A percentile compares a stretch with the other conserved stretches of the same genome.
Evolutionary conservation across 2,329 filamentous ascomycete genomes (phyloP).

Genomic region (Microdochium trichocladiopsis): DNA sequence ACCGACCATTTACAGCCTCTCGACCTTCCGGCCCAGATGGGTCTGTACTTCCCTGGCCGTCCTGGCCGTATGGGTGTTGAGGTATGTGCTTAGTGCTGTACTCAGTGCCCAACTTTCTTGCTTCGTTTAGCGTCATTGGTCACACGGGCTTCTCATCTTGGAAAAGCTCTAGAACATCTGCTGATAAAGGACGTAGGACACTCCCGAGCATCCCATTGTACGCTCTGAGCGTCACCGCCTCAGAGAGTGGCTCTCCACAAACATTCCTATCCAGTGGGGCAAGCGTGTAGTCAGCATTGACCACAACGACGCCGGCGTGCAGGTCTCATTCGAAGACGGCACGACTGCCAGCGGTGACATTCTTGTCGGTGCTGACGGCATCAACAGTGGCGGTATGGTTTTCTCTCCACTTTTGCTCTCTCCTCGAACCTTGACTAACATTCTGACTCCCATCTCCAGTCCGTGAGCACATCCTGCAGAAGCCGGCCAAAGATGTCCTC

Average conservation of each 20-base stretch:
- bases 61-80: neutral
- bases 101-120: too few relatives aligned
- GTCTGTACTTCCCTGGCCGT: constrained; percentile 3
- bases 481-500: constrained; percentile 10
- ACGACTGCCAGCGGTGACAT: constrained; percentile 14
- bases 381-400: constrained; percentile 15
- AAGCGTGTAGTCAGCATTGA: constrained; percentile 11
- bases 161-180: too few relatives aligned
- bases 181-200: neutral
- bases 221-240: constrained; percentile 13
- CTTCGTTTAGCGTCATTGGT: too few relatives aligned
- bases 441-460: constrained; percentile 7
- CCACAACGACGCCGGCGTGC: constrained; percentile 7
- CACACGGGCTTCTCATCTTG: too few relatives aligned
- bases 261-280: constrained; percentile 16
- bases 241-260: constrained; percentile 15
- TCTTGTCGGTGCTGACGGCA: constrained; percentile 18
- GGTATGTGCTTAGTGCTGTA: neutral
- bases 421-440: neutral
- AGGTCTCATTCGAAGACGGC: constrained; percentile 16
- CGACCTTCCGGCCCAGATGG: constrained; percentile 6
- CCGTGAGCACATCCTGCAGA: constrained; percentile 11
- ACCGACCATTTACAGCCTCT: constrained; percentile 8
- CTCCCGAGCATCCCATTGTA: constrained; percentile 4
- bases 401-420: neutral